Conservation (phyloP, 441 rosid species). For the Raphanus hybrid region DNA sequence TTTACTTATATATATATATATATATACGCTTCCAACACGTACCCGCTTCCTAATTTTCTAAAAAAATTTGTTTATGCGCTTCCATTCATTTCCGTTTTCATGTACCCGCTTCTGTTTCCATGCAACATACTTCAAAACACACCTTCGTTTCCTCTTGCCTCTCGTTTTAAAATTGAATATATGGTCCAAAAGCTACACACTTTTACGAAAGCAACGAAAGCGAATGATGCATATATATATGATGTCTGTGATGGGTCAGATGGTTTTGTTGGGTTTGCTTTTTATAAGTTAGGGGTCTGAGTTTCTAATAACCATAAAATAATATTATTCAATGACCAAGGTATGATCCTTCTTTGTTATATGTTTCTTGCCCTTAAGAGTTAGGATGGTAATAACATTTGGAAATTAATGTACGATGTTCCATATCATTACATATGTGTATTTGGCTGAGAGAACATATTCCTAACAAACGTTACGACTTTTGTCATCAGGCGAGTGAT, state of each 20-base stretch:
- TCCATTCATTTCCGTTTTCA: too few species aligned
- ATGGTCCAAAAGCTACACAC: slow-evolving; percentile 62
- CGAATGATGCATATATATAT: slow-evolving; percentile 36
- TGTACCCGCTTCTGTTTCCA: too few species aligned
- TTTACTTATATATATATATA: too few species aligned
- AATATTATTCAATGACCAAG: slow-evolving; percentile 10
- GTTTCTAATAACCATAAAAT: slow-evolving; percentile 25
- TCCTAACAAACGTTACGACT: neutral
- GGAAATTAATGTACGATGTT: neutral
- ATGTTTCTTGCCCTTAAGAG: neutral
- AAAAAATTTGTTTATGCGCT: too few species aligned
- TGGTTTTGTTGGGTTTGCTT: slow-evolving; percentile 36
- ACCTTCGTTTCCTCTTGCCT: too few species aligned
- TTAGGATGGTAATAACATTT: neutral
- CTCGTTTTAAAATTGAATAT: slow-evolving; percentile 37
- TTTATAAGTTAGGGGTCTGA: neutral
- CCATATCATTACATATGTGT: too few species aligned
- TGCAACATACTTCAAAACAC: too few species aligned
- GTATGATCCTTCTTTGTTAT: slow-evolving; percentile 26
- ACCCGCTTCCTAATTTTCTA: too few species aligned
- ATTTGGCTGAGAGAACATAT: neutral
- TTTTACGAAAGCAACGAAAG: slow-evolving; percentile 61
- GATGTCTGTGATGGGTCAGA: slow-evolving; percentile 38
- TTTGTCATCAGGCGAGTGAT: neutral
- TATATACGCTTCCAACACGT: too few species aligned